Evolutionary conservation across 2,329 filamentous ascomycete genomes (phyloP).

Genomic region (Pseudogymnoascus sp.): DNA sequence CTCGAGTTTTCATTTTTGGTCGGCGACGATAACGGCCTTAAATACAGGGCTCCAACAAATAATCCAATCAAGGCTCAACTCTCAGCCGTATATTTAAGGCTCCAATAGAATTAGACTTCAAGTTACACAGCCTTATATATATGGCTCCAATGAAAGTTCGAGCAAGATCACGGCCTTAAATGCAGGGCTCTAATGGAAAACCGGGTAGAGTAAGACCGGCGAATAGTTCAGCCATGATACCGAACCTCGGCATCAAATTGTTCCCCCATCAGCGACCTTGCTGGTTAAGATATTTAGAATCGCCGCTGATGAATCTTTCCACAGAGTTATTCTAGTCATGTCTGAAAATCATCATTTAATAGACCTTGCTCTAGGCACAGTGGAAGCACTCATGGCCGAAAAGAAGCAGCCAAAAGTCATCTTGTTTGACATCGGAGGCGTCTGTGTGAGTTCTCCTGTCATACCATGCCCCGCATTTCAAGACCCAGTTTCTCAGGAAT

Average conservation of each 20-base stretch:
- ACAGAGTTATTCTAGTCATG: conserved; percentile 17
- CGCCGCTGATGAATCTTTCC: not conserved
- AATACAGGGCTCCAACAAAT: not conserved
- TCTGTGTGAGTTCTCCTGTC: conserved; percentile 65
- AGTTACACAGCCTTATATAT: not conserved
- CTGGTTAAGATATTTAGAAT: conserved; percentile 4
- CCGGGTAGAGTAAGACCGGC: not conserved
- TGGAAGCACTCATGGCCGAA: conserved; percentile 32
- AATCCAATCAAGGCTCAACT: not conserved
- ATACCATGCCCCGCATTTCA: not conserved
- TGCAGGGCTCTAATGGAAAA: not conserved
- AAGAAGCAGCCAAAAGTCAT: conserved; percentile 60
- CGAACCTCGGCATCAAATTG: conserved; percentile 16
- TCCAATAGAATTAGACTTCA: not conserved
- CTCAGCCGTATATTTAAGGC: not conserved
- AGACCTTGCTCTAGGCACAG: conserved; percentile 24
- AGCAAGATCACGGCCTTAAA: not conserved
- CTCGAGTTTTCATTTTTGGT: conserved; percentile 11
- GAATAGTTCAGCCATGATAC: not conserved
- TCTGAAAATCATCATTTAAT: conserved; percentile 25
- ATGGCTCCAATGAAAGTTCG: not conserved
- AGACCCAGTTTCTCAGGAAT: not conserved
- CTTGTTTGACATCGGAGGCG: conserved; percentile 92
- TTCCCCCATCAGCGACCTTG: conserved; percentile 9
- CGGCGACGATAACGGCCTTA: conserved; percentile 7